Evolutionary conservation across 306 rosid species (phyloP).

Genomic region (Prunus kanzakura): DNA sequence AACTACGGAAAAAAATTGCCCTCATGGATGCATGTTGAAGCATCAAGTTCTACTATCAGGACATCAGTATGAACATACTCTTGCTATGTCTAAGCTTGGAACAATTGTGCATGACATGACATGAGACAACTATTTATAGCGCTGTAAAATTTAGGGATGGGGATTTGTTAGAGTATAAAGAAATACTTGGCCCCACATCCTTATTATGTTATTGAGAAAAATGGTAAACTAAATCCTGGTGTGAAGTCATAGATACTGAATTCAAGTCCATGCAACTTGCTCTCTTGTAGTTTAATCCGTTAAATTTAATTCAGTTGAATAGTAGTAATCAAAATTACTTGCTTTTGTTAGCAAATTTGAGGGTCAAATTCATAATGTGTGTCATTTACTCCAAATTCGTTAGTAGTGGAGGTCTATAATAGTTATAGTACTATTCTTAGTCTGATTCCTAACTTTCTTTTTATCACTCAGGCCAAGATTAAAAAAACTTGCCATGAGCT

Average conservation of each 20-base stretch:
- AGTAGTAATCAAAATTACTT: neutral
- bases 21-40: too few species aligned
- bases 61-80: too few species aligned
- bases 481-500: conserved; percentile 44
- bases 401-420: neutral
- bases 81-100: too few species aligned
- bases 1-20: too few species aligned
- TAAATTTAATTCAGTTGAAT: neutral
- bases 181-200: too few species aligned
- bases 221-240: neutral
- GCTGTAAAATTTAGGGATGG: neutral
- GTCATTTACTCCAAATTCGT: neutral
- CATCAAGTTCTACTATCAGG: too few species aligned
- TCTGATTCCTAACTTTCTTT: conserved; percentile 16
- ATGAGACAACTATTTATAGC: too few species aligned
- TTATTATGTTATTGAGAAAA: too few species aligned
- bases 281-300: neutral
- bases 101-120: too few species aligned
- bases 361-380: neutral
- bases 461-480: conserved; percentile 52
- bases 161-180: neutral
- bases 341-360: neutral
- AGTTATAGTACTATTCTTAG: neutral
- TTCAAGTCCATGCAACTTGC: neutral
- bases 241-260: neutral